Base-by-base conservation (phyloP, 192 early-diverging fungal genomes). In the Pilaira anomala region DNA sequence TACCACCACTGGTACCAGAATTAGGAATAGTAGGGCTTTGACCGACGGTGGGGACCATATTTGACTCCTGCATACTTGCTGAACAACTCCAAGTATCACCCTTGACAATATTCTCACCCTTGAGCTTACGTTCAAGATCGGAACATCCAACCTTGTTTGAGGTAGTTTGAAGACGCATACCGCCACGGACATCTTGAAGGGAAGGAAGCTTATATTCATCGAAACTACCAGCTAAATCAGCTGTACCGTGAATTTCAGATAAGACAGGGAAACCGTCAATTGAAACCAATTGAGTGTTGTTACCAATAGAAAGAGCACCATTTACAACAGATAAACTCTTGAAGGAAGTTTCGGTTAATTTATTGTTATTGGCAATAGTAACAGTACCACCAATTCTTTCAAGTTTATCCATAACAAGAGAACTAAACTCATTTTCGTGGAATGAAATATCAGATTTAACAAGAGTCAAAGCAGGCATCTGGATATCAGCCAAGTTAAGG, bases 281-380 rank as follows among this genome's bases (percentile, higher is more conserved):
- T 21, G 63, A 71, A 14, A 61, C 69, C 56, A 89, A 65, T 48
- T 82, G 73, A 30, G 84, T 85, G 71, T 89, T 89, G 79, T 89
- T 89, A 54, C 70, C 80, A 29, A 89, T 80, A 40, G 83, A 73
- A 44, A 89, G 76, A 51, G 85, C 83, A 42, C 85, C 82, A 7
- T 84, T 85, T 26, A 89, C 75, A 21, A 63, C 69, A 12, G 64
- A 62, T 19, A 89, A 68, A 50, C 68, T 67, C 36, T 77, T 54
- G 77, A 89, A 87, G 22, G 81, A 75, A 25, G 84, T 74, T 22
- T 81, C 72, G 60, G 49, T 66, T 39, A 89, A 76, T 22, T 74
- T n/a, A n/a, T 76, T 70, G 72, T 89, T 89, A 63, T 78, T 80
- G 50, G 74, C 83, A 24, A 87, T 63, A 6, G 78, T 84, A 16